These are phyloP conservation scores for Abrus precatorius DNA, from an alignment of 306 rosid species.

Conservation along the genomic window DNA sequence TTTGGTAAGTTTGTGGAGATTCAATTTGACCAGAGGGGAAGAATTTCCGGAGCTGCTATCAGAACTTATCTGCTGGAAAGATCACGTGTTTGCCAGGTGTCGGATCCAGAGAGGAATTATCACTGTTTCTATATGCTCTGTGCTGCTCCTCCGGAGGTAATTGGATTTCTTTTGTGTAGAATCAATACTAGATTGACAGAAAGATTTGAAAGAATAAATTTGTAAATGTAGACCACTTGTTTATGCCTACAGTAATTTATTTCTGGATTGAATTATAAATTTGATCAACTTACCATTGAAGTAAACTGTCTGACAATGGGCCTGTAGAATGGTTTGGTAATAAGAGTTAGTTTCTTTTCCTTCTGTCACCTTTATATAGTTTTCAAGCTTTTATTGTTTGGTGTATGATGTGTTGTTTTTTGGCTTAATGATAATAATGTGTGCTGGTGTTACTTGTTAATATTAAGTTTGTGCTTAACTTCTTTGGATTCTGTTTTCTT, in stretches of 20 bases:
- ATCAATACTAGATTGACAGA: conserved; percentile 37
- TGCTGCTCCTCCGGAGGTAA: conserved; percentile 96
- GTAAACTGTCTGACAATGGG: conserved; percentile 30
- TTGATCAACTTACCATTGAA: conserved; percentile 32
- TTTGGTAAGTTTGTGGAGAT: conserved; percentile 99
- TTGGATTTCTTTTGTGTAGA: conserved; percentile 39
- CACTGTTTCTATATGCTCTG: conserved; percentile 99
- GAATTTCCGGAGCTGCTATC: conserved; percentile 99
- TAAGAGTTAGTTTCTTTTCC: conserved; percentile 29
- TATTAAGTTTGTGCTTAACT: conserved; percentile 22
- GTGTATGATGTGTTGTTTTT: conserved; percentile 29
- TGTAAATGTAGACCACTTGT: conserved; percentile 39
- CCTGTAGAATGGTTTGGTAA: conserved; percentile 29
- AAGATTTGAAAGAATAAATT: conserved; percentile 31
- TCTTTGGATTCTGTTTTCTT: conserved; percentile 36
- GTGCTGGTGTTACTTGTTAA: conserved; percentile 11
- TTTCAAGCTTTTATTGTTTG: conserved; percentile 19
- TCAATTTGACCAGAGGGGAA: conserved; percentile 91
- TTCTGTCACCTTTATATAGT: conserved; percentile 10
- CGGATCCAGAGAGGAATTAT: conserved; percentile 98
- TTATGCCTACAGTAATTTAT: conserved; percentile 35
- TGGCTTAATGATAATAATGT: conserved; percentile 37
- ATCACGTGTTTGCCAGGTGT: conserved; percentile 99
- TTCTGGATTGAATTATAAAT: conserved; percentile 41
- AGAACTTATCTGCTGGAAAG: conserved; percentile 98